Conservation (phyloP, 2,329 filamentous ascomycete species). For the Fusarium coffeatum region DNA sequence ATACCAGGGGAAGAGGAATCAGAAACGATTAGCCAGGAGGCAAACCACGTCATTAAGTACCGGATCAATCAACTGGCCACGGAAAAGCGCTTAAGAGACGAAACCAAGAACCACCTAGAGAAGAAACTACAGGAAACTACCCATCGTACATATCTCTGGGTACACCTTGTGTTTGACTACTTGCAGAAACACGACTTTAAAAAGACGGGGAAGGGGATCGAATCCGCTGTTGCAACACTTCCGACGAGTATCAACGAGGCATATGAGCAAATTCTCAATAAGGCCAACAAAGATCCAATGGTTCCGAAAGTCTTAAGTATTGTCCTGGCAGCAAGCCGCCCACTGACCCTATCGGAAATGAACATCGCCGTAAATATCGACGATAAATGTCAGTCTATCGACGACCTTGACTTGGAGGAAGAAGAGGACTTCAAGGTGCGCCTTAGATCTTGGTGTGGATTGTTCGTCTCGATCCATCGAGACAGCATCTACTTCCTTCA, state of each 20-base stretch:
- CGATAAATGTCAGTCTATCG: too few relatives aligned
- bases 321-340: slow-evolving; percentile 44
- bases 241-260: slow-evolving; percentile 47
- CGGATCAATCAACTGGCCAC: slow-evolving; percentile 39
- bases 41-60: slow-evolving; percentile 50
- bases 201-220: slow-evolving; percentile 33
- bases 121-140: slow-evolving; percentile 27
- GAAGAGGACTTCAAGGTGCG: too few relatives aligned
- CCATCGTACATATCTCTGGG: slow-evolving; percentile 55
- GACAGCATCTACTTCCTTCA: too few relatives aligned
- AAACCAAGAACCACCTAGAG: slow-evolving; percentile 35
- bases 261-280: slow-evolving; percentile 48
- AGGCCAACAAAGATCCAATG: slow-evolving; percentile 29
- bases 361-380: slow-evolving; percentile 43
- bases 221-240: slow-evolving; percentile 36
- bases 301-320: slow-evolving; percentile 42
- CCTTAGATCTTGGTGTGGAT: too few relatives aligned
- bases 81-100: slow-evolving; percentile 1
- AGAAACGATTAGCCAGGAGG: slow-evolving; percentile 51
- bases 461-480: too few relatives aligned
- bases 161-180: slow-evolving; percentile 51
- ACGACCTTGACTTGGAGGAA: too few relatives aligned
- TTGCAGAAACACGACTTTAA: slow-evolving; percentile 42
- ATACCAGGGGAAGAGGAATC: slow-evolving; percentile 54
- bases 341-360: slow-evolving; percentile 47